Evolutionary conservation across 495 filamentous ascomycete species (phyloP).

Genomic region (Aspergillus mulundensis): DNA sequence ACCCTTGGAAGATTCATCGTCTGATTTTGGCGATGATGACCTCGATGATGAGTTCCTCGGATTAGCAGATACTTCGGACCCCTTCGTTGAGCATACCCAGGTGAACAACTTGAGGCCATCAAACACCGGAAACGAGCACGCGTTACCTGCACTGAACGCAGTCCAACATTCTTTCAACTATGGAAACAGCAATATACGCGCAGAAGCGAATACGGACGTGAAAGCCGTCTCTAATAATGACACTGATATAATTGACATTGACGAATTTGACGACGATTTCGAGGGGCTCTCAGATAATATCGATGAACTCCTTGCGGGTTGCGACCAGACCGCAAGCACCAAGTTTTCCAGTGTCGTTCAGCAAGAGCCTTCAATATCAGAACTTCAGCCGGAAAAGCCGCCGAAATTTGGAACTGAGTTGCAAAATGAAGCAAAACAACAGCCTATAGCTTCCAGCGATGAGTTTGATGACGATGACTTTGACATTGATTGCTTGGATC

Average conservation of each 20-base stretch:
- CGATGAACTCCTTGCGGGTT: slow-evolving; percentile 37
- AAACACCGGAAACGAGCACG: neutral
- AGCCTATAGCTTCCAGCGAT: slow-evolving; percentile 30
- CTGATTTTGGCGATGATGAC: slow-evolving; percentile 60
- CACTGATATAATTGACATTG: slow-evolving; percentile 33
- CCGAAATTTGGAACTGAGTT: neutral
- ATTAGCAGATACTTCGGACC: slow-evolving; percentile 37
- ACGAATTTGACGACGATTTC: slow-evolving; percentile 65
- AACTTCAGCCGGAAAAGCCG: neutral
- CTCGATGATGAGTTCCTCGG: slow-evolving; percentile 54
- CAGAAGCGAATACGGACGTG: slow-evolving; percentile 28
- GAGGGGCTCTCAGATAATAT: slow-evolving; percentile 54
- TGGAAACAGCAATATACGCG: neutral
- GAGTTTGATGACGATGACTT: slow-evolving; percentile 45
- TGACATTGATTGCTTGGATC: slow-evolving; percentile 42
- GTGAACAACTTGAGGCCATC: neutral
- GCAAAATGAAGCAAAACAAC: slow-evolving; percentile 3
- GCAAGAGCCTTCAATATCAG: slow-evolving; percentile 1
- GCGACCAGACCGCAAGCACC: slow-evolving; percentile 46
- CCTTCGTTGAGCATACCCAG: slow-evolving; percentile 23
- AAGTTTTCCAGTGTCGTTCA: slow-evolving; percentile 25
- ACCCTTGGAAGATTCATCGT: slow-evolving; percentile 38
- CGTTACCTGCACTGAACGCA: neutral
- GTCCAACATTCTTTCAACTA: neutral
- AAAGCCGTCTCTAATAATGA: slow-evolving; percentile 12